These are phyloP conservation scores for Oenanthe javanica DNA, from an alignment of 140 eudicot genomes.

Conservation along the genomic window DNA sequence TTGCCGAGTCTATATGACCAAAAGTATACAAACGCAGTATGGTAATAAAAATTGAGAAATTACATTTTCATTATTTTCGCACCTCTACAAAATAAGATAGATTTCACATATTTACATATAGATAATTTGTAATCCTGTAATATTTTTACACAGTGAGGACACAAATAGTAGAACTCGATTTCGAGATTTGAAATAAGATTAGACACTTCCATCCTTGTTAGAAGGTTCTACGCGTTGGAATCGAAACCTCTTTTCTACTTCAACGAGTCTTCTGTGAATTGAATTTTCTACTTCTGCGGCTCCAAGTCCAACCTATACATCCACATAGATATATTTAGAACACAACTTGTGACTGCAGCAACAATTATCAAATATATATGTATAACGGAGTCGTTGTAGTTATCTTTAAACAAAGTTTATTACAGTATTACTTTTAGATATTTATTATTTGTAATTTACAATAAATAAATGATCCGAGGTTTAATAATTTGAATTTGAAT, in stretches of 20 bases:
- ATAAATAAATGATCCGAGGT: too few species aligned
- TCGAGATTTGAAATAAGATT: neutral
- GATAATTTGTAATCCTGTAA: too few species aligned
- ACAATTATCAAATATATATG: too few species aligned
- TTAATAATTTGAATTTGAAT: too few species aligned
- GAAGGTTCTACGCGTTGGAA: neutral
- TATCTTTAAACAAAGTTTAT: too few species aligned
- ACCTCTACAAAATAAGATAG: neutral
- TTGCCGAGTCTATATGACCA: too few species aligned
- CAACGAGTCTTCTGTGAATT: constrained; percentile 15
- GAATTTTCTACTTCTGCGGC: constrained; percentile 32
- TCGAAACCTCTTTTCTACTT: constrained; percentile 28
- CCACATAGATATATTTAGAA: neutral
- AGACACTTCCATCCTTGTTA: neutral
- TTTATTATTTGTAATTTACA: too few species aligned
- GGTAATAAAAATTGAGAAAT: too few species aligned
- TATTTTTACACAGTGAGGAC: neutral
- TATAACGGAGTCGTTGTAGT: too few species aligned
- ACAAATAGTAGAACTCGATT: too few species aligned
- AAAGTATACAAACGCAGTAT: too few species aligned
- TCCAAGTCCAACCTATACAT: constrained; percentile 14
- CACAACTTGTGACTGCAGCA: neutral
- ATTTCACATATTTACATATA: neutral
- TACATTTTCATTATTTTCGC: neutral
- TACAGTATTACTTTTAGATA: too few species aligned